phyloP scores from a whole-genome alignment of 1,284 basidiomycete genomes.

The Lentinula novae-zelandiae region DNA sequence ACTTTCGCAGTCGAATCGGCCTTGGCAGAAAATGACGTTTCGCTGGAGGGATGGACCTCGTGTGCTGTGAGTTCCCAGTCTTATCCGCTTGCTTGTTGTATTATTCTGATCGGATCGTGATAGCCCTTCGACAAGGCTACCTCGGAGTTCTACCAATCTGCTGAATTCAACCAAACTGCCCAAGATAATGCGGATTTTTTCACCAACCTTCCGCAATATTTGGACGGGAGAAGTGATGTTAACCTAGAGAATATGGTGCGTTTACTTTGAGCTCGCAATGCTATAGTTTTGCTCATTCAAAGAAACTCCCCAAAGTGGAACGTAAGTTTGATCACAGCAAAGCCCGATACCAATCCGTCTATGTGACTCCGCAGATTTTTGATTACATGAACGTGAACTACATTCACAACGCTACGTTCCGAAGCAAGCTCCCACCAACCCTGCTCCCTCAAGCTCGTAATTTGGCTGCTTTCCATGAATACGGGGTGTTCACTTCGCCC shows the following conservation, averaged over 20 bases:
- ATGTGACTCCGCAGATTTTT: slow-evolving; percentile 45
- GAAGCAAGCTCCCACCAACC: slow-evolving; percentile 46
- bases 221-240: slow-evolving; percentile 27
- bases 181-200: slow-evolving; percentile 11
- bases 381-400: slow-evolving; percentile 74
- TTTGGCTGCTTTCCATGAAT: slow-evolving; percentile 76
- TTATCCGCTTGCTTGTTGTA: slow-evolving; percentile 8
- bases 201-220: slow-evolving; percentile 9
- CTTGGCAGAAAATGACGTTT: slow-evolving; percentile 54
- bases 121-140: slow-evolving; percentile 15
- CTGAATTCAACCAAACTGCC: slow-evolving; percentile 10
- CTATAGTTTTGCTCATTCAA: not conserved
- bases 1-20: slow-evolving; percentile 59
- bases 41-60: slow-evolving; percentile 61
- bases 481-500: slow-evolving; percentile 61
- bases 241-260: slow-evolving; percentile 64
- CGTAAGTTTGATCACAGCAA: slow-evolving; percentile 31
- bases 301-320: slow-evolving; percentile 46
- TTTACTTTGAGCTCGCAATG: not conserved
- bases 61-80: slow-evolving; percentile 49
- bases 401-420: slow-evolving; percentile 67
- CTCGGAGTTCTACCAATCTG: slow-evolving; percentile 10
- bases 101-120: not conserved
- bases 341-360: not conserved
- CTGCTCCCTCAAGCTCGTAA: slow-evolving; percentile 56